phyloP scores from a whole-genome alignment of 2,329 filamentous ascomycete species.

The Cladosporium austrohemisphaericum region DNA sequence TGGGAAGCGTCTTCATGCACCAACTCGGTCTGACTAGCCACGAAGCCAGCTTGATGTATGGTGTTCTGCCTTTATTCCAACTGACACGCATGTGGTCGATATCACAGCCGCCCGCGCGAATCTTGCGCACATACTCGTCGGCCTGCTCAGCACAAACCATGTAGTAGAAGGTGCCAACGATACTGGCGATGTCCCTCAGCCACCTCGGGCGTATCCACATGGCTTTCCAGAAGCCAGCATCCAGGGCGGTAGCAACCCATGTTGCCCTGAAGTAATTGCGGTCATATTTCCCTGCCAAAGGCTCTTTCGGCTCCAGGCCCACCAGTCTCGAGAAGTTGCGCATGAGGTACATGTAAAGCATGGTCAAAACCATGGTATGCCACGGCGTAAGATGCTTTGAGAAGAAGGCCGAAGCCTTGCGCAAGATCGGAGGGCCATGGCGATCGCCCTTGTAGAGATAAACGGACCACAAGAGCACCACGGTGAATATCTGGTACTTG shows the following conservation, averaged over 20 bases:
- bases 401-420: constrained; percentile 67
- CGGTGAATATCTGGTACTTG: constrained; percentile 86
- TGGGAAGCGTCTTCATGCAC: constrained; percentile 69
- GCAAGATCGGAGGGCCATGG: constrained; percentile 78
- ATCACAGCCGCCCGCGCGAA: constrained; percentile 79
- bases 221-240: constrained; percentile 97
- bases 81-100: constrained; percentile 87
- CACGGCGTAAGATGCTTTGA: constrained; percentile 74
- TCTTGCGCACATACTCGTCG: constrained; percentile 92
- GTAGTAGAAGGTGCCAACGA: constrained; percentile 86
- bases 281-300: constrained; percentile 89
- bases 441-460: constrained; percentile 80
- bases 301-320: constrained; percentile 87
- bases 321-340: constrained; percentile 93
- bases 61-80: constrained; percentile 92
- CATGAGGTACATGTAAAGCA: constrained; percentile 85
- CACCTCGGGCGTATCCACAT: constrained; percentile 84
- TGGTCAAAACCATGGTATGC: constrained; percentile 82
- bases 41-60: constrained; percentile 73
- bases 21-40: constrained; percentile 71
- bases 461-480: constrained; percentile 84
- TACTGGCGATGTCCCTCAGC: constrained; percentile 74
- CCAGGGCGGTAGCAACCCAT: constrained; percentile 90
- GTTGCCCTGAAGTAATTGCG: constrained; percentile 91
- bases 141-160: constrained; percentile 88